A percentile compares a stretch with the other conserved stretches of the same genome.
Conservation (phyloP, 495 filamentous ascomycete species). For the Penicillium ochrochloron region DNA sequence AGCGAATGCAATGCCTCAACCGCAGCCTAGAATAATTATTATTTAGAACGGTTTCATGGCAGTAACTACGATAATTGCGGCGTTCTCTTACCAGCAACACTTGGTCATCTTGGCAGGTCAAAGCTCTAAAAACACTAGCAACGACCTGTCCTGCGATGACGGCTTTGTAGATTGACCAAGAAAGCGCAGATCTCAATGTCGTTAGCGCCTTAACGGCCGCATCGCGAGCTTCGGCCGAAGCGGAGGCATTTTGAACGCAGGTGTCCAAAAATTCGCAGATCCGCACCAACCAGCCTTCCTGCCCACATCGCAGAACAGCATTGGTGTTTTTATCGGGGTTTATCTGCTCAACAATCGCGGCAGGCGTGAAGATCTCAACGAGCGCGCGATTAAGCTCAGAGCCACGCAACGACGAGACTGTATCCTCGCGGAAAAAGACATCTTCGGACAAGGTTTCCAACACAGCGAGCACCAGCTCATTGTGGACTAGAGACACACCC, state of each 20-base stretch:
- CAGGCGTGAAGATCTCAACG: slow-evolving; percentile 89
- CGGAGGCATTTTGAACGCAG: slow-evolving; percentile 69
- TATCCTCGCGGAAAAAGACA: slow-evolving; percentile 88
- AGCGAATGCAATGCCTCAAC: slow-evolving; percentile 83
- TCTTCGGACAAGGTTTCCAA: slow-evolving; percentile 95
- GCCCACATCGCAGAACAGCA: slow-evolving; percentile 68
- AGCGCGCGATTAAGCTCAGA: slow-evolving; percentile 82
- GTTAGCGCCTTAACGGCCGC: slow-evolving; percentile 73
- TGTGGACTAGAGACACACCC: slow-evolving; percentile 72
- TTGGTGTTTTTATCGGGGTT: slow-evolving; percentile 69
- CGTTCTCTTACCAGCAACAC: slow-evolving; percentile 68
- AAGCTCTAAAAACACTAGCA: slow-evolving; percentile 70
- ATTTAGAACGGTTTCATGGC: not conserved
- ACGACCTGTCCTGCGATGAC: slow-evolving; percentile 71
- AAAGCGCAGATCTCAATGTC: slow-evolving; percentile 73
- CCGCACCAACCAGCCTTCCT: slow-evolving; percentile 85
- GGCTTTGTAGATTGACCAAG: slow-evolving; percentile 85
- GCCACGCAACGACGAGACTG: slow-evolving; percentile 79
- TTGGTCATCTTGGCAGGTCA: slow-evolving; percentile 72
- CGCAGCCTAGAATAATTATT: slow-evolving; percentile 61
- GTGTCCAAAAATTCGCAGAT: slow-evolving; percentile 73
- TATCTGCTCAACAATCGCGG: slow-evolving; percentile 70
- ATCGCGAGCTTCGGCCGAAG: slow-evolving; percentile 63
- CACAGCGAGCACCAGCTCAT: slow-evolving; percentile 78
- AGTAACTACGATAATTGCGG: not conserved